phyloP scores from a whole-genome alignment of 345 rosid species.

The Balakata baccata region DNA sequence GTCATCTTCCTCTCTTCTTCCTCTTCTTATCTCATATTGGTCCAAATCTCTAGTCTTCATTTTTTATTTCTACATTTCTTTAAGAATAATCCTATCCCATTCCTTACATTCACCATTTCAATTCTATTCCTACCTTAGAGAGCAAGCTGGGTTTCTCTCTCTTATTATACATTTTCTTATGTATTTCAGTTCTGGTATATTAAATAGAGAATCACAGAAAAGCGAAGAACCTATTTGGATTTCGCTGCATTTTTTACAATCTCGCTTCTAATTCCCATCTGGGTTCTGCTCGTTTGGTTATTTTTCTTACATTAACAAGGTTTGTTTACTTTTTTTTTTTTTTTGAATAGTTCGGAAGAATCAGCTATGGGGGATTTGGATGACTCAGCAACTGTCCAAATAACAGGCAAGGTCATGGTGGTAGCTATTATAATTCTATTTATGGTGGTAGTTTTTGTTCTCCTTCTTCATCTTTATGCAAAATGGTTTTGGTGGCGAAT shows the following conservation, averaged over 20 bases:
- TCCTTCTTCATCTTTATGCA: slow-evolving; percentile 26
- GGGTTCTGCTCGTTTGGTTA: slow-evolving; percentile 19
- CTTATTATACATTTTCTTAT: background rate
- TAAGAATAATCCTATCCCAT: background rate
- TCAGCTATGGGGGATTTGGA: slow-evolving; percentile 44
- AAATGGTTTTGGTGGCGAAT: slow-evolving; percentile 47
- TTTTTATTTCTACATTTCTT: background rate
- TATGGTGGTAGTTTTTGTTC: slow-evolving; percentile 21
- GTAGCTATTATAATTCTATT: slow-evolving; percentile 22
- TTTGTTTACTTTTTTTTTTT: background rate
- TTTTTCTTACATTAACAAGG: background rate
- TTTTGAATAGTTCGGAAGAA: background rate
- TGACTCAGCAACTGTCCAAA: slow-evolving; percentile 40
- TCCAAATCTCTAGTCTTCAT: background rate
- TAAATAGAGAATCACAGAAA: background rate
- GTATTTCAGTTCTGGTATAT: too few relatives aligned
- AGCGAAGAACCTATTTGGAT: background rate
- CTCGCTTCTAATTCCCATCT: slow-evolving; percentile 19
- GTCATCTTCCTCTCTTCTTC: slow-evolving; percentile 23
- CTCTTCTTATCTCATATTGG: slow-evolving; percentile 2
- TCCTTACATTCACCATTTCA: background rate
- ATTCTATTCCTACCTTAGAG: too few relatives aligned
- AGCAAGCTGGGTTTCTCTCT: background rate
- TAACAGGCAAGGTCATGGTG: slow-evolving; percentile 37
- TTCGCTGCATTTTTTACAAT: slow-evolving; percentile 10